Conservation (phyloP, 805 yeast species). For the Jamesozyma gamospora region DNA sequence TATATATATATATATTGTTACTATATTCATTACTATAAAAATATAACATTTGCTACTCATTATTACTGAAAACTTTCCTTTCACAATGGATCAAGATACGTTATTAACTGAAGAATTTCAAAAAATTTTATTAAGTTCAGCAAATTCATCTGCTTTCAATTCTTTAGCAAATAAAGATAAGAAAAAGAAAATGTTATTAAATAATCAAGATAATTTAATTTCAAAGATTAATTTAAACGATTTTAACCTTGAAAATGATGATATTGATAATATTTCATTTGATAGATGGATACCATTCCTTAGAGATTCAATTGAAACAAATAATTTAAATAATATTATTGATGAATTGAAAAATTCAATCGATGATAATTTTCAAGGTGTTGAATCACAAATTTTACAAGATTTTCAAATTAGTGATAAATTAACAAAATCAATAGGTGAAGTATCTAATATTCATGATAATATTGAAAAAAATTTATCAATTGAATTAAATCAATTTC, state of each 20-base stretch:
- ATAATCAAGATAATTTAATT: not conserved
- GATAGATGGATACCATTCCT: conserved; percentile 29
- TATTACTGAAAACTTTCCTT: too few species aligned
- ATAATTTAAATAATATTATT: conserved; percentile 15
- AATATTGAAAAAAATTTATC: conserved; percentile 45
- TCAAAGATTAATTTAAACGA: not conserved
- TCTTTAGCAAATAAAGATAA: conserved; percentile 5
- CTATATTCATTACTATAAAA: too few species aligned
- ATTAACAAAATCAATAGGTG: conserved; percentile 42
- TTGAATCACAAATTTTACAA: conserved; percentile 25
- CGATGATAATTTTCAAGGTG: conserved; percentile 28
- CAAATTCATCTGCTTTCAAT: conserved; percentile 6
- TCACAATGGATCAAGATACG: conserved; percentile 21
- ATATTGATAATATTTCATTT: too few species aligned
- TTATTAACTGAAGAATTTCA: conserved; percentile 24
- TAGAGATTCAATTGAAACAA: conserved; percentile 21
- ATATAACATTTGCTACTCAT: too few species aligned
- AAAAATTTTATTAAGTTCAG: conserved; percentile 17
- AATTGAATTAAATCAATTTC: conserved; percentile 46
- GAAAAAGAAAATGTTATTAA: conserved; percentile 1
- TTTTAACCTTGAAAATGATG: too few species aligned
- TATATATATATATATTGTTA: too few species aligned
- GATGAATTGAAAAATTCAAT: conserved; percentile 25
- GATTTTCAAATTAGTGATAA: conserved; percentile 29
- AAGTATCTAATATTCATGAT: conserved; percentile 51